Evolutionary conservation across 2,329 filamentous ascomycete genomes (phyloP).

Genomic region (Aspergillus nomiae): DNA sequence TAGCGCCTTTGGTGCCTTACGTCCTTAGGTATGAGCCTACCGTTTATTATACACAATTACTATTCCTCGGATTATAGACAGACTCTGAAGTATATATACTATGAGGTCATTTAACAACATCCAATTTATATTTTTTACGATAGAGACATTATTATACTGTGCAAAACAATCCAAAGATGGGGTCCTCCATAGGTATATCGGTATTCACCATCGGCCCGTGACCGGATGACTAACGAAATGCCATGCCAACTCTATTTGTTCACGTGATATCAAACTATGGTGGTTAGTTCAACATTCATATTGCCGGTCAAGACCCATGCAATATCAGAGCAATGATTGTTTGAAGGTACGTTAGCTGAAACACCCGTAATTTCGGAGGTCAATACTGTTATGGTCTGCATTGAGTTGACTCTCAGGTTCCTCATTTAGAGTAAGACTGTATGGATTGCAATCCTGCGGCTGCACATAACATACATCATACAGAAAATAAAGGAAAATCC

Average conservation of each 20-base stretch:
- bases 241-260: not conserved
- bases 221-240: not conserved
- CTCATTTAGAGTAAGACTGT: not conserved
- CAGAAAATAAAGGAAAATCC: not conserved
- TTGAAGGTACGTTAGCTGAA: not conserved
- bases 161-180: not conserved
- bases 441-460: not conserved
- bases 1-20: slow-evolving; percentile 13
- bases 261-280: slow-evolving; percentile 16
- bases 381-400: not conserved
- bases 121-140: not conserved
- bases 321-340: not conserved
- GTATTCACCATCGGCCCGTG: not conserved
- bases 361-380: not conserved
- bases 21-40: not conserved
- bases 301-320: not conserved
- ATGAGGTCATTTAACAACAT: not conserved
- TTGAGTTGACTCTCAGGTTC: not conserved
- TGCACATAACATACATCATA: not conserved
- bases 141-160: not conserved
- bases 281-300: not conserved
- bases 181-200: not conserved
- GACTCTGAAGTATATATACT: not conserved
- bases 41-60: not conserved
- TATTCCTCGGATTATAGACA: too few relatives aligned